These are phyloP conservation scores for Pseudogymnoascus sp. DNA, from an alignment of 2,329 filamentous ascomycete species.

Conservation along the genomic window DNA sequence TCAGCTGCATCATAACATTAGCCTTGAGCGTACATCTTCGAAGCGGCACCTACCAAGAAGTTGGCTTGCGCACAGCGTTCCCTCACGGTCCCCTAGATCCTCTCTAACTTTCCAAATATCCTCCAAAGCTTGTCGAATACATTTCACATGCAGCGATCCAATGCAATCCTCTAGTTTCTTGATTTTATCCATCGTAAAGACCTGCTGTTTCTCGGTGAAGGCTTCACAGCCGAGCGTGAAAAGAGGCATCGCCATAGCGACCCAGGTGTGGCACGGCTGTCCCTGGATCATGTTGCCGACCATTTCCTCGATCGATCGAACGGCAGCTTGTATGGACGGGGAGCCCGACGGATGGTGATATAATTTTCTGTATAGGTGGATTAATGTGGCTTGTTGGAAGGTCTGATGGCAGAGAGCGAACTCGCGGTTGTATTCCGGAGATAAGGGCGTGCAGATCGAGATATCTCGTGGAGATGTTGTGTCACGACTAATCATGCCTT, in stretches of 20 bases:
- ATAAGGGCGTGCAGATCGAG: conserved; percentile 14
- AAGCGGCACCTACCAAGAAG: neutral
- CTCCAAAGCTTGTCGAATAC: neutral
- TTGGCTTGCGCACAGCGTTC: neutral
- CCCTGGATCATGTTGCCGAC: conserved; percentile 16
- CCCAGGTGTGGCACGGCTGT: conserved; percentile 19
- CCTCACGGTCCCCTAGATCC: neutral
- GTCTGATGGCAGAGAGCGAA: conserved; percentile 20
- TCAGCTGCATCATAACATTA: neutral
- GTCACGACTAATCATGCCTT: conserved; percentile 17
- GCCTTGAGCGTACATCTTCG: neutral
- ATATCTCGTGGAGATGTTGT: conserved; percentile 15
- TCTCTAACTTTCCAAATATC: neutral
- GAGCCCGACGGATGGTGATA: conserved; percentile 18
- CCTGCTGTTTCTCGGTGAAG: conserved; percentile 15
- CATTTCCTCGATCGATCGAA: conserved; percentile 16
- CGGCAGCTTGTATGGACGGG: neutral
- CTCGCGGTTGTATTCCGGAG: conserved; percentile 15
- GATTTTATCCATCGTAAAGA: neutral
- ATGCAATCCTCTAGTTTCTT: neutral
- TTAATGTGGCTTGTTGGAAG: conserved; percentile 21
- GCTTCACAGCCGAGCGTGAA: conserved; percentile 23
- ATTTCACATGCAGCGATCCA: neutral
- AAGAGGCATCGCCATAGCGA: conserved; percentile 23
- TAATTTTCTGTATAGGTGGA: conserved; percentile 18